Conservation (phyloP, 331 rosid species). For the Rhamnella rubrinervis region DNA sequence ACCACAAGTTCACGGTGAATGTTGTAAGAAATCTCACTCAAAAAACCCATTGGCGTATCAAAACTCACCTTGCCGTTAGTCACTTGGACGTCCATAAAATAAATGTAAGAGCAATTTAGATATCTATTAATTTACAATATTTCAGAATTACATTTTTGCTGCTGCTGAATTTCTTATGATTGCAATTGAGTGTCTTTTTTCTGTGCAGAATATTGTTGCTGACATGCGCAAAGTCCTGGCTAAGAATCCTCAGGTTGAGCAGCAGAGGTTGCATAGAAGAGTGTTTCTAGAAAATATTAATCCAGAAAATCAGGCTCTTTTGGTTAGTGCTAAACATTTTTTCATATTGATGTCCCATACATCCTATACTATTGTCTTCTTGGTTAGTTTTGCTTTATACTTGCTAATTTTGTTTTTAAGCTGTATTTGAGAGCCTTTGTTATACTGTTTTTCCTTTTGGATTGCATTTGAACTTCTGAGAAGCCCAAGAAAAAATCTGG, state of each 20-base stretch:
- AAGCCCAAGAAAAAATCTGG: too few relatives aligned
- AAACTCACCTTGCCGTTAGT: slow-evolving; percentile 87
- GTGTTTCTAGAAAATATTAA: slow-evolving; percentile 82
- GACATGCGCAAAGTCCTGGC: slow-evolving; percentile 98
- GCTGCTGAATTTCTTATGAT: slow-evolving; percentile 14
- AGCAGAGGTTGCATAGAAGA: slow-evolving; percentile 92
- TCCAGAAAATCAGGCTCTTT: slow-evolving; percentile 84
- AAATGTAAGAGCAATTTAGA: slow-evolving; percentile 45
- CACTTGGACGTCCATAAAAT: slow-evolving; percentile 89
- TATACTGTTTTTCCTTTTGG: neutral
- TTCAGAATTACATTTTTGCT: slow-evolving; percentile 12
- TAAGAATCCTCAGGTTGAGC: slow-evolving; percentile 95
- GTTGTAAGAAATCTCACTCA: slow-evolving; percentile 86
- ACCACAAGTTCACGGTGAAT: slow-evolving; percentile 87
- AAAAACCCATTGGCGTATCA: slow-evolving; percentile 95
- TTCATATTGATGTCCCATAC: slow-evolving; percentile 5
- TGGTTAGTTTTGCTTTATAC: too few relatives aligned
- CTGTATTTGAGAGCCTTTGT: neutral
- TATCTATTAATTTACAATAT: slow-evolving; percentile 1
- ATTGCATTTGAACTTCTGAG: neutral
- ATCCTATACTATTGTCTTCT: slow-evolving; percentile 8
- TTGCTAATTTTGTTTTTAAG: neutral
- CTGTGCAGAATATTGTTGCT: slow-evolving; percentile 78
- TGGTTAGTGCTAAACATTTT: slow-evolving; percentile 59
- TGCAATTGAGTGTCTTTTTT: slow-evolving; percentile 24